A percentile compares a stretch with the other conserved stretches of the same genome.
These are phyloP conservation scores for Carpediemonas membranifera DNA, from an alignment of 78 protist species.

Conservation along the genomic window DNA sequence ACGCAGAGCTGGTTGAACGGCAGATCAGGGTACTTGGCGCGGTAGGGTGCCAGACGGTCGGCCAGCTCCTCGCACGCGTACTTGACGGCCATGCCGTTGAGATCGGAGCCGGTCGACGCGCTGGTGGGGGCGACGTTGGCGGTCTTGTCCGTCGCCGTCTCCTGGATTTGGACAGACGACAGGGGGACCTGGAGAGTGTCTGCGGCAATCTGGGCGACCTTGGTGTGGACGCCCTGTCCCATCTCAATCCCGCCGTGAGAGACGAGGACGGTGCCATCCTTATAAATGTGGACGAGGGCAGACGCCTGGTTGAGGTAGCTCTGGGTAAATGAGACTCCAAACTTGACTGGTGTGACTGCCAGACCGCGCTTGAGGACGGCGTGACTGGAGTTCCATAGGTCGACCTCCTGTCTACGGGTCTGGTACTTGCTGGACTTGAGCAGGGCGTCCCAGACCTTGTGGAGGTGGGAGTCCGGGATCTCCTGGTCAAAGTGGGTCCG, in stretches of 20 bases:
- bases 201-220: conserved; percentile 35
- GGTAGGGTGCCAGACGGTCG: background rate
- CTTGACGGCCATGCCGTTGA: conserved; percentile 78
- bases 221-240: conserved; percentile 77
- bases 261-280: conserved; percentile 84
- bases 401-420: conserved; percentile 6
- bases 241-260: conserved; percentile 90
- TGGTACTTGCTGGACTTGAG: background rate
- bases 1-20: conserved; percentile 18
- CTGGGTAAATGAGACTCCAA: conserved; percentile 69
- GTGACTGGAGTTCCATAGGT: conserved; percentile 61
- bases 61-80: conserved; percentile 61
- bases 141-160: conserved; percentile 58
- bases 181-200: conserved; percentile 26
- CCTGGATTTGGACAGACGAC: conserved; percentile 46
- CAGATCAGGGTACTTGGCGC: background rate
- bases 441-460: conserved; percentile 28
- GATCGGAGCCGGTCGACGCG: conserved; percentile 62
- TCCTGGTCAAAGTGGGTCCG: conserved; percentile 49
- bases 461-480: conserved; percentile 17
- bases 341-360: conserved; percentile 62
- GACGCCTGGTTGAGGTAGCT: conserved; percentile 63
- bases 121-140: conserved; percentile 32
- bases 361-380: conserved; percentile 77
- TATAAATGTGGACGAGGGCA: conserved; percentile 52